Conservation (phyloP, 2,329 filamentous ascomycete species). For the Fusarium marasasianum region DNA sequence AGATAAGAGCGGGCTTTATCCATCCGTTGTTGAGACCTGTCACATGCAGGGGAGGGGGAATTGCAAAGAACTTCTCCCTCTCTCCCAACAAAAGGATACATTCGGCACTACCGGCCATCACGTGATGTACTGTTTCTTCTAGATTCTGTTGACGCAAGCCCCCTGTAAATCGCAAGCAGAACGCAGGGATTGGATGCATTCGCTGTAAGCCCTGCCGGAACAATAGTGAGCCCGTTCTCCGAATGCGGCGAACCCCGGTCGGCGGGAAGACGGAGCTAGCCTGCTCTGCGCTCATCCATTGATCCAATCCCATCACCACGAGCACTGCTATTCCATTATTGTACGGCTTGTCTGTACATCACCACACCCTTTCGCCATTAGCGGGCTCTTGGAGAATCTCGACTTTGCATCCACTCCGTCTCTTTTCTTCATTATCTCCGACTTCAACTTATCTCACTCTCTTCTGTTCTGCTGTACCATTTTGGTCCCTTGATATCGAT, state of each 20-base stretch:
- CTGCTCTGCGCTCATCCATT: constrained; percentile 37
- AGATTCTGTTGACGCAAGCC: constrained; percentile 32
- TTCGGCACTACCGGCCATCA: constrained; percentile 28
- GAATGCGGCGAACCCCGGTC: constrained; percentile 31
- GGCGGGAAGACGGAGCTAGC: constrained; percentile 35
- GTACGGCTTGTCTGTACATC: constrained; percentile 13
- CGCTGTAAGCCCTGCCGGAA: constrained; percentile 15
- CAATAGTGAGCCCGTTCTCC: neutral
- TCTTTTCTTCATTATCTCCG: constrained; percentile 37
- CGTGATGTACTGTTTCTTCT: constrained; percentile 17
- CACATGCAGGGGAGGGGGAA: constrained; percentile 22
- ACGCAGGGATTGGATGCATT: constrained; percentile 30
- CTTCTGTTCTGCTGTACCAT: constrained; percentile 2
- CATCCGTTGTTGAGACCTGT: constrained; percentile 28
- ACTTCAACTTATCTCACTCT: constrained; percentile 12
- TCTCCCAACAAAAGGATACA: constrained; percentile 30
- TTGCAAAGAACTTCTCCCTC: neutral
- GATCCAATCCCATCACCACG: constrained; percentile 36
- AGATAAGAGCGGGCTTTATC: constrained; percentile 33
- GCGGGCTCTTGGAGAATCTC: constrained; percentile 38
- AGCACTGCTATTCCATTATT: constrained; percentile 24
- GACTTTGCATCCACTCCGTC: constrained; percentile 40
- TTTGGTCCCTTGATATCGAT: constrained; percentile 6
- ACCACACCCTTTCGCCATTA: constrained; percentile 33
- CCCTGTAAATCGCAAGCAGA: constrained; percentile 13